Conservation (phyloP, 2,329 filamentous ascomycete genomes). For the Chrysosphaeria jannelii region DNA sequence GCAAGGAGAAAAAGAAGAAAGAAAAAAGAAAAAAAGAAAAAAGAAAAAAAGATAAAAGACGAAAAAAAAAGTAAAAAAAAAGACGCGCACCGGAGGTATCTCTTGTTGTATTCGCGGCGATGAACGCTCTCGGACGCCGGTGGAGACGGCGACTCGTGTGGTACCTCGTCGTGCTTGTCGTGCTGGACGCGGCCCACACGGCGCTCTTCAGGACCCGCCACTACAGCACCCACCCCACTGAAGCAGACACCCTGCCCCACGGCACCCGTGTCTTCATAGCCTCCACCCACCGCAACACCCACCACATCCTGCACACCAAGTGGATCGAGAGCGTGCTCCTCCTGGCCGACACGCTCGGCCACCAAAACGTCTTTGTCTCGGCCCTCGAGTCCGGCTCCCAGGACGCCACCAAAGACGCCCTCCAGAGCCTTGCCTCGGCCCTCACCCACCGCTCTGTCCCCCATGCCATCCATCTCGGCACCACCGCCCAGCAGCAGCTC, state of each 20-base stretch:
- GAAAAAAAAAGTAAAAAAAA: slow-evolving; percentile 1
- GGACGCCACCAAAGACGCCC: slow-evolving; percentile 31
- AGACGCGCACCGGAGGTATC: neutral
- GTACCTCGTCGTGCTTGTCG: neutral
- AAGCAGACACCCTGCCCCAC: too few species aligned
- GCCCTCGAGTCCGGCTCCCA: slow-evolving; percentile 38
- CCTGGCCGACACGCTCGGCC: slow-evolving; percentile 23
- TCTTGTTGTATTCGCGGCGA: neutral
- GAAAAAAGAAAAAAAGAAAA: slow-evolving; percentile 1
- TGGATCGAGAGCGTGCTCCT: slow-evolving; percentile 28
- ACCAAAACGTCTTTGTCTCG: slow-evolving; percentile 31
- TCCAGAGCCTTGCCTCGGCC: slow-evolving; percentile 22
- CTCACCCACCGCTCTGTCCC: slow-evolving; percentile 19
- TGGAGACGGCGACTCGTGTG: neutral
- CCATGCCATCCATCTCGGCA: slow-evolving; percentile 25
- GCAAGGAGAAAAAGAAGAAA: neutral
- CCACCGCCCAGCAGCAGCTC: slow-evolving; percentile 20
- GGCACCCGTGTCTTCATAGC: slow-evolving; percentile 42
- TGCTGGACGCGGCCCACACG: neutral
- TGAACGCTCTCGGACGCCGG: too few species aligned
- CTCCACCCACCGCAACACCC: slow-evolving; percentile 37
- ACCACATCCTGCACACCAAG: slow-evolving; percentile 21
- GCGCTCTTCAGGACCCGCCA: neutral
- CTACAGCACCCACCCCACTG: neutral
- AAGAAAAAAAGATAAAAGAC: neutral